A percentile compares a stretch with the other conserved stretches of the same genome.
Evolutionary conservation across 2,329 filamentous ascomycete genomes (phyloP).

Genomic region (Tothia fuscella): DNA sequence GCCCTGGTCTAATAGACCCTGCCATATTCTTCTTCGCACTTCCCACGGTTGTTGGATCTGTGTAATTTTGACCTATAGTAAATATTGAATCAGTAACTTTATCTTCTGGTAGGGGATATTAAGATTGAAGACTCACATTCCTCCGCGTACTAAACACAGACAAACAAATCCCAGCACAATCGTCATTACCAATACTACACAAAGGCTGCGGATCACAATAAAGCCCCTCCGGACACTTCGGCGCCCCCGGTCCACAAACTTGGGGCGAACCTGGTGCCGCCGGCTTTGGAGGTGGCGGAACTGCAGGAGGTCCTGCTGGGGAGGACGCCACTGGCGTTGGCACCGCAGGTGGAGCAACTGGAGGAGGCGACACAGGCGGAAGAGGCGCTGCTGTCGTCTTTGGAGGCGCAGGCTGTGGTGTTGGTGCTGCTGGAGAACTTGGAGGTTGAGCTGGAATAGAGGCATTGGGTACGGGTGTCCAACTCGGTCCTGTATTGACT

Average conservation of each 20-base stretch:
- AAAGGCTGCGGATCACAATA: conserved; percentile 8
- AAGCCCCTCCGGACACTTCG: not conserved
- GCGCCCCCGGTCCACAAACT: conserved; percentile 1
- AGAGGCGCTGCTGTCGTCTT: not conserved
- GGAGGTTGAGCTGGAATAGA: not conserved
- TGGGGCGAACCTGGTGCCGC: not conserved
- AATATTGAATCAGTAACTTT: not conserved
- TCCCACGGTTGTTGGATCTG: not conserved
- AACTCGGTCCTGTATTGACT: not conserved
- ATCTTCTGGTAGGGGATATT: not conserved
- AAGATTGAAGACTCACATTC: not conserved
- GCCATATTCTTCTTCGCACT: conserved; percentile 1
- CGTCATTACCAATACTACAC: conserved; percentile 7
- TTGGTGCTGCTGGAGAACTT: not conserved
- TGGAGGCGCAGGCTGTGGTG: not conserved
- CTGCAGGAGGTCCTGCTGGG: not conserved
- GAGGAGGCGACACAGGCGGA: not conserved
- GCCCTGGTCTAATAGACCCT: conserved; percentile 3
- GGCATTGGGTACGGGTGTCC: too few relatives aligned
- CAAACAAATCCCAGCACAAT: conserved; percentile 7
- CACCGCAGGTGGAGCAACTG: not conserved
- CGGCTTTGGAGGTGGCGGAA: not conserved
- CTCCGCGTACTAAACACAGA: not conserved
- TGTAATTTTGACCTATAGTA: not conserved
- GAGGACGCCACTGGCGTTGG: not conserved